Conservation (phyloP, 2,329 filamentous ascomycete genomes). For the Ceratocystis lukuohia region DNA sequence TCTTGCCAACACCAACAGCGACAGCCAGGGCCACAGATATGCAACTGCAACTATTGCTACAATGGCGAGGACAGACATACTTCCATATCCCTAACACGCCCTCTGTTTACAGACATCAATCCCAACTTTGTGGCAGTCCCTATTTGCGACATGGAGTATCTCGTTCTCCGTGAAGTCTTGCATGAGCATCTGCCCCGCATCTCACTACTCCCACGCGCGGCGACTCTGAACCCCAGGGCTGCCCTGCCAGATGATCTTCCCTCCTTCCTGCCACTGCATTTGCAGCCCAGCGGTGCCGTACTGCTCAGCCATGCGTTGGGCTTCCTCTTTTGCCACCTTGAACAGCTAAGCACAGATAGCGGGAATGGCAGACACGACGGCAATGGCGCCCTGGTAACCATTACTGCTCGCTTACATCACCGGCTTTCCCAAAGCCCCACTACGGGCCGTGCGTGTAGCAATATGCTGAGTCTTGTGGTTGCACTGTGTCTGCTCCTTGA, state of each 20-base stretch:
- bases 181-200: conserved; percentile 3
- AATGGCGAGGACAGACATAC: neutral
- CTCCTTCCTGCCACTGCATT: neutral
- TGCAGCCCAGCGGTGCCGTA: neutral
- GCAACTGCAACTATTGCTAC: neutral
- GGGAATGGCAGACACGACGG: neutral
- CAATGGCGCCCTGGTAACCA: neutral
- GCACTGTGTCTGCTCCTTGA: conserved; percentile 25
- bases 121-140: conserved; percentile 9
- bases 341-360: neutral
- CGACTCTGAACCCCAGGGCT: neutral
- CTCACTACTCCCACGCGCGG: neutral
- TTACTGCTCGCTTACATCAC: conserved; percentile 8
- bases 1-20: neutral
- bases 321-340: conserved; percentile 10
- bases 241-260: conserved; percentile 1
- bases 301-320: conserved; percentile 1
- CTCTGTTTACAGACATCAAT: conserved; percentile 5
- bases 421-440: conserved; percentile 10
- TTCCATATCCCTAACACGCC: neutral
- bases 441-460: conserved; percentile 1
- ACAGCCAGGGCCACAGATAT: neutral
- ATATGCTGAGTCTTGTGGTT: conserved; percentile 20
- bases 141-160: conserved; percentile 6
- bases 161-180: conserved; percentile 6